Evolutionary conservation across 2,329 filamentous ascomycete genomes (phyloP), one percentile per base, ranked within the genome.

Genomic region (Ramularia endophylla): DNA sequence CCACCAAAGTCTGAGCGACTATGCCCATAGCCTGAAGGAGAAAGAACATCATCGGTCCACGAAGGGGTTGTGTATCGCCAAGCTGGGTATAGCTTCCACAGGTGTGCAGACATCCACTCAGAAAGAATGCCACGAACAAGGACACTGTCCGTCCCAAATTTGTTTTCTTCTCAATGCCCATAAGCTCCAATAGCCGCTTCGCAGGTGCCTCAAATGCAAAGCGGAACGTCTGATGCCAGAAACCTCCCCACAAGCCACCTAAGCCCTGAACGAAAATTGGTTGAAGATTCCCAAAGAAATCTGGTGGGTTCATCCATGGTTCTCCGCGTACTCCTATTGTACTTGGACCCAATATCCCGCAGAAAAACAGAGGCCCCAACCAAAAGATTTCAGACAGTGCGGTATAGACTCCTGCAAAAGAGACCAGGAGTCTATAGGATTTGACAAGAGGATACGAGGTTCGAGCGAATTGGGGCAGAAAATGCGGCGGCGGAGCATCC

Each of bases 211-310:
- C 65, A 57, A 90, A 88, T 2, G 77, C 79, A 41, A 80, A 74
- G 1, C 88, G 83, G 66, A 95, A 94, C 2, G 83, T 81, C 64
- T 95, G 89, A 62, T 97, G 90, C 90, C 90, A 95, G 74, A 80
- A 90, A 16, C 71, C 72, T 32, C 85, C 81, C 90, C 90, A 97
- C 65, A 83, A 84, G 1, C 88, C 89, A 1, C 77, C 73, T 2
- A 95, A 69, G 0, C 90, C 89, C 44, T 78, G 71, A 47, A 87
- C 77, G 8, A 81, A 64, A 2, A 89, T 70, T 18, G 70, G 64
- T 0, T 55, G 28, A 48, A 73, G 71, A 2, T 66, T 58, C 0
- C 78, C 78, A 64, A 75, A 83, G 9, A 65, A 62, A n/a, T 73
- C 68, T 6, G 51, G 47, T 0, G 75, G 69, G 54, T 83, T 83